Evolutionary conservation across 192 early-diverging fungal species (phyloP).

Genomic region (Pilobolus umbonatus): DNA sequence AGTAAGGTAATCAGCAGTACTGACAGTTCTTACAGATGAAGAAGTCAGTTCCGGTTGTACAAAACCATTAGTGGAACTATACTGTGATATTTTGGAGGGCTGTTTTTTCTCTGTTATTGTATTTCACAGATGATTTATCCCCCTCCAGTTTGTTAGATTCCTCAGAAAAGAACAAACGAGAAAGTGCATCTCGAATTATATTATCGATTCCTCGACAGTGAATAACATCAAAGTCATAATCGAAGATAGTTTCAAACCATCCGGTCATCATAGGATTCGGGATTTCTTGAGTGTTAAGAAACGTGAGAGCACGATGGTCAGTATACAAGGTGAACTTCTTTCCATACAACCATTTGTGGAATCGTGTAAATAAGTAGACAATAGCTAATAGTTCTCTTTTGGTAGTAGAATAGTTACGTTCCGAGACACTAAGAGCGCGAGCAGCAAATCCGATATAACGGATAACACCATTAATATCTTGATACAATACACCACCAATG

Average conservation of each 20-base stretch:
- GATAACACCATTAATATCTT: constrained; percentile 3
- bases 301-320: constrained; percentile 33
- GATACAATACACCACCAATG: constrained; percentile 32
- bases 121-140: constrained; percentile 2
- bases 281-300: constrained; percentile 21
- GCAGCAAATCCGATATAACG: not conserved
- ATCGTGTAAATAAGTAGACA: constrained; percentile 17
- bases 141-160: constrained; percentile 5
- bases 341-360: constrained; percentile 37
- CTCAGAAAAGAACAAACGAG: constrained; percentile 4
- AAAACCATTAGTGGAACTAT: no score
- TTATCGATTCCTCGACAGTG: constrained; percentile 26
- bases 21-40: not conserved
- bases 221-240: constrained; percentile 22
- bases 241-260: constrained; percentile 31
- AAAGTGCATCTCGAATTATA: constrained; percentile 31
- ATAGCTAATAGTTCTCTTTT: not conserved
- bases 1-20: not conserved
- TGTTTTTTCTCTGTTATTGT: no score
- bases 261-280: constrained; percentile 18
- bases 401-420: not conserved
- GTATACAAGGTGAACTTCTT: constrained; percentile 30
- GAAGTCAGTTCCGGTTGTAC: no score
- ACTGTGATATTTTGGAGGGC: not conserved
- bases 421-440: not conserved